A percentile compares a stretch with the other conserved stretches of the same genome.
phyloP scores from a whole-genome alignment of 176 grass and related monocot species.

The Leersia perrieri region DNA sequence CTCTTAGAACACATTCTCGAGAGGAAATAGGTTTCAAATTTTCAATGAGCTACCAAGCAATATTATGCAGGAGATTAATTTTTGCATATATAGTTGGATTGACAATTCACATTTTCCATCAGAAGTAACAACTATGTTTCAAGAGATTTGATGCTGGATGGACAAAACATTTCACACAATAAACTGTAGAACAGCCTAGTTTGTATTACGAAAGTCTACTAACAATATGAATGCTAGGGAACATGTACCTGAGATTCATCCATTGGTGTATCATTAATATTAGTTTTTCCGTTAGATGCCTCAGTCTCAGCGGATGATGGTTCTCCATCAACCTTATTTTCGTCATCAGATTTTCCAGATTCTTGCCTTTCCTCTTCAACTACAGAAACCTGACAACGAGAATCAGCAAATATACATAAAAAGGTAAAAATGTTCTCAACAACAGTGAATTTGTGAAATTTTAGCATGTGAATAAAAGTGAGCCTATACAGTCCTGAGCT shows the following conservation, averaged over 20 bases:
- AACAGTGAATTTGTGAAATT: conserved; percentile 14
- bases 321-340: conserved; percentile 52
- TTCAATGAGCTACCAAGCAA: conserved; percentile 14
- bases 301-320: conserved; percentile 42
- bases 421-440: conserved; percentile 5
- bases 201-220: background rate
- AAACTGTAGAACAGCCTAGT: background rate
- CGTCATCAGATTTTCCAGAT: conserved; percentile 51
- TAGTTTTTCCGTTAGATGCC: conserved; percentile 46
- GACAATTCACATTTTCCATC: no score
- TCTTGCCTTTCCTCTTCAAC: conserved; percentile 66
- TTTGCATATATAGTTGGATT: background rate
- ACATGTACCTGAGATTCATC: conserved; percentile 56
- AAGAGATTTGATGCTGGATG: background rate
- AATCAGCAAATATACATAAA: conserved; percentile 24
- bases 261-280: conserved; percentile 59
- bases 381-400: conserved; percentile 50
- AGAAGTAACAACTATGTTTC: background rate
- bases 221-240: background rate
- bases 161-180: no score
- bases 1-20: background rate
- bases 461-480: background rate
- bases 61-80: background rate
- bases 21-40: background rate
- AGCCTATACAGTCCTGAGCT: background rate